Percentiles rank a stretch among this genome's conserved stretches.
phyloP scores from a whole-genome alignment of 495 filamentous ascomycete genomes.

The Penicillium odoratum region DNA sequence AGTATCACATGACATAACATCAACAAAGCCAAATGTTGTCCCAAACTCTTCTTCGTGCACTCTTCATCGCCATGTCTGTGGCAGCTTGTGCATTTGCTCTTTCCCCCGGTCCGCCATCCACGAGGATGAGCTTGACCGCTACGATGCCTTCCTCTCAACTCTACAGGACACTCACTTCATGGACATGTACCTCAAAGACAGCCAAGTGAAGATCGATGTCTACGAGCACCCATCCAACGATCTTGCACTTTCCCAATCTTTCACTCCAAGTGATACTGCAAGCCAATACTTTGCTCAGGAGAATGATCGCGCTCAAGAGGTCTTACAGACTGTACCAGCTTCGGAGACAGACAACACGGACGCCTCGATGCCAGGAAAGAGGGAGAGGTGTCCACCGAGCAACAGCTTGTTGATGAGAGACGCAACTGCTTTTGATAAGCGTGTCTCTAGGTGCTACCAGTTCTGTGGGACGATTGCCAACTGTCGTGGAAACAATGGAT shows the following conservation, averaged over 20 bases:
- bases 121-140: slow-evolving; percentile 15
- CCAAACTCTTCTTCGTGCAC: background rate
- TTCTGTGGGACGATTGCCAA: slow-evolving; percentile 15
- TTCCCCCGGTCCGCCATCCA: slow-evolving; percentile 12
- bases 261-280: slow-evolving; percentile 12
- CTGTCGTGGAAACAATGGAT: slow-evolving; percentile 13
- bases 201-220: slow-evolving; percentile 15
- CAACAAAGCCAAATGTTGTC: background rate
- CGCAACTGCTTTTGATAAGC: slow-evolving; percentile 1
- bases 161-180: slow-evolving; percentile 9
- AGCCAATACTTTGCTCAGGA: slow-evolving; percentile 8
- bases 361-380: background rate
- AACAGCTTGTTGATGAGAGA: background rate
- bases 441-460: slow-evolving; percentile 15
- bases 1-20: background rate
- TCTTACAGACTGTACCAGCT: background rate
- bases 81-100: slow-evolving; percentile 6
- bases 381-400: background rate
- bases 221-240: slow-evolving; percentile 13
- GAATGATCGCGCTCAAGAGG: background rate
- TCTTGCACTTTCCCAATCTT: slow-evolving; percentile 1
- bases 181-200: slow-evolving; percentile 15
- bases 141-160: slow-evolving; percentile 9
- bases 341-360: background rate
- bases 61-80: slow-evolving; percentile 1